phyloP scores from a whole-genome alignment of 306 rosid species.

The Arachis hypogaea region DNA sequence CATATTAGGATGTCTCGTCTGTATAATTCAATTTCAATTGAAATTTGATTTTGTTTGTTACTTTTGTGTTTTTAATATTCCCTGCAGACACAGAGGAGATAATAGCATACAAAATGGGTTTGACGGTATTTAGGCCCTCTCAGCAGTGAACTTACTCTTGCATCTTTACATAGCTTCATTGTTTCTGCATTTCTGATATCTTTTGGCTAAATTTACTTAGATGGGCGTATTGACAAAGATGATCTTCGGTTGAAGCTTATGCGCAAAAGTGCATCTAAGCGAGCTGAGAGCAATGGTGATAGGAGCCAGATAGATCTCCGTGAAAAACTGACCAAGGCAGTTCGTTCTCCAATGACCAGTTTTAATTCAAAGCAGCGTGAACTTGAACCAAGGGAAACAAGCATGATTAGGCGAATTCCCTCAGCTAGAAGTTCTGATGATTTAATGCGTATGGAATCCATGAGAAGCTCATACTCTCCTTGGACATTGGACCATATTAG shows the following conservation, averaged over 20 bases:
- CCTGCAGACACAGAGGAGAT: conserved; percentile 76
- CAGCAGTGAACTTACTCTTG: conserved; percentile 38
- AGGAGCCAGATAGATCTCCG: conserved; percentile 75
- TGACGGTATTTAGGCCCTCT: conserved; percentile 61
- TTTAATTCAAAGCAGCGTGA: conserved; percentile 43
- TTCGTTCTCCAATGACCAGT: conserved; percentile 39
- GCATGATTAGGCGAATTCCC: conserved; percentile 54
- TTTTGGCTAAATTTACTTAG: conserved; percentile 40
- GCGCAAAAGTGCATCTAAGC: conserved; percentile 65
- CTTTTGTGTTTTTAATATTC: conserved; percentile 26
- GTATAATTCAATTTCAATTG: background rate
- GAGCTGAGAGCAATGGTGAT: conserved; percentile 48
- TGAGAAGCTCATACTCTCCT: conserved; percentile 73
- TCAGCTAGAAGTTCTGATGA: conserved; percentile 67
- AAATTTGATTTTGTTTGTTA: conserved; percentile 21
- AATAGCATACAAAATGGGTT: conserved; percentile 47
- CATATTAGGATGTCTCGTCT: conserved; percentile 18
- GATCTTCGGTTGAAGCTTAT: conserved; percentile 90
- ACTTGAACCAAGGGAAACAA: conserved; percentile 55
- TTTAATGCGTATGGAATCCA: conserved; percentile 61
- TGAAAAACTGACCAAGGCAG: conserved; percentile 76
- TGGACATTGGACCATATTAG: conserved; percentile 77
- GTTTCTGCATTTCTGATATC: conserved; percentile 33
- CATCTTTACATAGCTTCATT: conserved; percentile 35
- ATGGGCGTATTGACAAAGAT: conserved; percentile 58